phyloP scores from a whole-genome alignment of 2,329 filamentous ascomycete species.

The Periglandula ipomoeae region DNA sequence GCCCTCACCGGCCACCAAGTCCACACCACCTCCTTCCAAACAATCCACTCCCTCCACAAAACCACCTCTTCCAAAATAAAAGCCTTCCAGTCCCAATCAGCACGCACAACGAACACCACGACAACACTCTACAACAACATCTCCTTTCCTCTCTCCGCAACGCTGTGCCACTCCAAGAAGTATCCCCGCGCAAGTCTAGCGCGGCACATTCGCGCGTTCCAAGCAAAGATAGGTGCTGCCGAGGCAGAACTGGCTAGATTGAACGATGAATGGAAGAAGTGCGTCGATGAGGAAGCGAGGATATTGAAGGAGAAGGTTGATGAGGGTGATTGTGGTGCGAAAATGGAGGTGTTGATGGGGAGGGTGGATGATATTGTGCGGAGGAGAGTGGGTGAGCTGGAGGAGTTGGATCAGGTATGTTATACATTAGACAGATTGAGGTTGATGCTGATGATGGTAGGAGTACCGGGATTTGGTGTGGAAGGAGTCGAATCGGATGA shows the following conservation, averaged over 20 bases:
- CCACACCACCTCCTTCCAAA: conserved; percentile 3
- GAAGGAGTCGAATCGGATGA: conserved; percentile 12
- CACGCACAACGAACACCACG: conserved; percentile 9
- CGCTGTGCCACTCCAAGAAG: conserved; percentile 19
- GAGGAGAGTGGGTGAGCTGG: conserved; percentile 14
- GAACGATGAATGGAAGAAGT: conserved; percentile 17
- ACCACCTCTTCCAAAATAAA: conserved; percentile 15
- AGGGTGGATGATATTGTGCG: conserved; percentile 16
- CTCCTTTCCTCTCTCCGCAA: conserved; percentile 21
- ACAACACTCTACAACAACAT: conserved; percentile 22
- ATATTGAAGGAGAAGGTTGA: conserved; percentile 12
- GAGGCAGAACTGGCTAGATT: conserved; percentile 17
- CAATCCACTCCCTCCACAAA: conserved; percentile 15
- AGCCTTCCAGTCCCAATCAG: conserved; percentile 13
- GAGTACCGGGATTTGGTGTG: conserved; percentile 7
- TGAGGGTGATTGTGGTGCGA: neutral
- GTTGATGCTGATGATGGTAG: neutral
- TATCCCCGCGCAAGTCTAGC: conserved; percentile 17
- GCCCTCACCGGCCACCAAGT: conserved; percentile 6
- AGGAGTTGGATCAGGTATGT: conserved; percentile 20
- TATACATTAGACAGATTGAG: neutral
- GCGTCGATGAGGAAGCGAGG: conserved; percentile 12
- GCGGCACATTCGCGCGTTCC: conserved; percentile 16
- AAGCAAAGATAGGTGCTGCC: conserved; percentile 13
- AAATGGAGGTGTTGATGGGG: conserved; percentile 9